Evolutionary conservation across 1,139 yeast genomes (phyloP).

Genomic region (Chernovozyma sophiae-reginae): DNA sequence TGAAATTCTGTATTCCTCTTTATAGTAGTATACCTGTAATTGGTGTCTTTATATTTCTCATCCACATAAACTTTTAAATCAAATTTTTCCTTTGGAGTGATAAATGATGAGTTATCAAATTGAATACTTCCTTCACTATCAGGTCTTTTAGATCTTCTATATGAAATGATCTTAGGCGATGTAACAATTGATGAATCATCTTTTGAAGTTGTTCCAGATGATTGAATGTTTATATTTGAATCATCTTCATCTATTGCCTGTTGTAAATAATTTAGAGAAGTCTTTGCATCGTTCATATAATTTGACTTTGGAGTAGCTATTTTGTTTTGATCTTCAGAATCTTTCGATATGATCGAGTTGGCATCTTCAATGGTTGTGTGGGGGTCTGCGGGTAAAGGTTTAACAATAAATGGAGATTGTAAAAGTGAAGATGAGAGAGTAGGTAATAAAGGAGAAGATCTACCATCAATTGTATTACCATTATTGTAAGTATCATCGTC

Average conservation of each 20-base stretch:
- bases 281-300: constrained; percentile 4
- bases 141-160: constrained; percentile 38
- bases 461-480: neutral
- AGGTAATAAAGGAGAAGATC: neutral
- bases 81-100: constrained; percentile 21
- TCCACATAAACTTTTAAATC: constrained; percentile 36
- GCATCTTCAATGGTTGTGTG: constrained; percentile 55
- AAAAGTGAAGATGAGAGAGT: constrained; percentile 23
- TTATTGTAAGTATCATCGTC: neutral
- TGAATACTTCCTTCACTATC: constrained; percentile 30
- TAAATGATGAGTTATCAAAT: constrained; percentile 15
- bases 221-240: neutral
- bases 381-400: constrained; percentile 57
- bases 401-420: constrained; percentile 36
- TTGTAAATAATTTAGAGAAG: constrained; percentile 2
- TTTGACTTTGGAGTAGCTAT: constrained; percentile 11
- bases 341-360: constrained; percentile 36
- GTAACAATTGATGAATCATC: constrained; percentile 2
- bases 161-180: constrained; percentile 48
- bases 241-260: constrained; percentile 3
- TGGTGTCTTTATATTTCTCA: constrained; percentile 31
- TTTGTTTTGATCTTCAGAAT: constrained; percentile 10
- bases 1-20: constrained; percentile 79
- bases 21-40: constrained; percentile 56
- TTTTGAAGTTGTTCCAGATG: constrained; percentile 2